Evolutionary conservation across 31 red algal species (phyloP).

Genomic region (Odonthalia washingtoniensis): DNA sequence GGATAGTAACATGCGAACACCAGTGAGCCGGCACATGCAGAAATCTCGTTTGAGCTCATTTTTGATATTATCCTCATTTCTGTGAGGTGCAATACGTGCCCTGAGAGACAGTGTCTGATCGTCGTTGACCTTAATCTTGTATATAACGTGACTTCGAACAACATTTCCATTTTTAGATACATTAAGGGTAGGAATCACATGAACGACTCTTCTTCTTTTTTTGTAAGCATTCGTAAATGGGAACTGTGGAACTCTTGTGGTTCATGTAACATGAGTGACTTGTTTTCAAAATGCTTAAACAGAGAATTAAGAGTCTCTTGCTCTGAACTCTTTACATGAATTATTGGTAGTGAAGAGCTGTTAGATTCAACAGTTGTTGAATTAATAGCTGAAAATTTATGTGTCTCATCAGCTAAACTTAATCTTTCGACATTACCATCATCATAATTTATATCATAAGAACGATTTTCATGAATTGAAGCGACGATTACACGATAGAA

Average conservation of each 20-base stretch:
- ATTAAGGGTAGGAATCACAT: not conserved
- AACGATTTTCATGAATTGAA: not conserved
- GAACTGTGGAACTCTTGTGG: not conserved
- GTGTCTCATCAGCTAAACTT: not conserved
- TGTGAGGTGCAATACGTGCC: slow-evolving; percentile 19
- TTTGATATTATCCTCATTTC: slow-evolving; percentile 27
- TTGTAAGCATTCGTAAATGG: not conserved
- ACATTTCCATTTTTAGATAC: not conserved
- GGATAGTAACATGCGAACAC: slow-evolving; percentile 24
- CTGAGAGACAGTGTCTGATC: slow-evolving; percentile 6
- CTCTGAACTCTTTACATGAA: not conserved
- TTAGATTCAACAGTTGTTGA: not conserved
- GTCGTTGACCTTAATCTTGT: slow-evolving; percentile 21
- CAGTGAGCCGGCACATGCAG: not conserved
- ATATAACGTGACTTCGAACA: slow-evolving; percentile 6
- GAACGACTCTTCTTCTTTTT: not conserved
- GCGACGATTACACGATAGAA: not conserved
- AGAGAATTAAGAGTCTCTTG: not conserved
- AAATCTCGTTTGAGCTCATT: not conserved
- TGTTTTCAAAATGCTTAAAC: not conserved
- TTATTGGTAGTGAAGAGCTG: not conserved
- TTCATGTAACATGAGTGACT: not conserved
- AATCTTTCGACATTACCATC: not conserved
- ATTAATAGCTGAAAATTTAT: too few species aligned
- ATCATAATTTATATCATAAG: not conserved